phyloP scores from a whole-genome alignment of 2,329 filamentous ascomycete genomes.

The Sphaerulina vaccinii region DNA sequence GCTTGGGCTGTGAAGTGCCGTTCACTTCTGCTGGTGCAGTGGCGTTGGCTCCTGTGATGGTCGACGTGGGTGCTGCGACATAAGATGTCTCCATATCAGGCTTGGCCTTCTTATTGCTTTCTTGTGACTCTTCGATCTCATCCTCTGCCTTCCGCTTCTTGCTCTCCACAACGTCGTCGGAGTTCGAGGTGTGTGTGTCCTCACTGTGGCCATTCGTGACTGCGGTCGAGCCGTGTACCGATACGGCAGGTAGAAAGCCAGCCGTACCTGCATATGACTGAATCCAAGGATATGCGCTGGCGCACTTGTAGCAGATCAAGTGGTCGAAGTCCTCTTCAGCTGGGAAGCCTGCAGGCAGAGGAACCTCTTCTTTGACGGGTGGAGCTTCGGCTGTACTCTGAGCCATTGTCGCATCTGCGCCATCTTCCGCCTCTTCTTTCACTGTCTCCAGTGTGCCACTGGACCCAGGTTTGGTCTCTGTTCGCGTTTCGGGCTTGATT shows the following conservation, averaged over 20 bases:
- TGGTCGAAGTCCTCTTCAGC: conserved; percentile 84
- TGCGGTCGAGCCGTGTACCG: conserved; percentile 33
- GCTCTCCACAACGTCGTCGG: not conserved
- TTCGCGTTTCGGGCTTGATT: conserved; percentile 51
- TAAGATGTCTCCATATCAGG: conserved; percentile 17
- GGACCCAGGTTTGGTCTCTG: conserved; percentile 25
- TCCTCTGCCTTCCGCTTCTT: conserved; percentile 51
- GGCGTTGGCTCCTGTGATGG: not conserved
- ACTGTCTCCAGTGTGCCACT: conserved; percentile 29
- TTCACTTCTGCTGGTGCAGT: not conserved
- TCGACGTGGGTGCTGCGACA: not conserved
- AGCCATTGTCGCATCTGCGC: conserved; percentile 18
- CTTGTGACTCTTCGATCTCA: conserved; percentile 31
- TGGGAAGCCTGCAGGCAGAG: conserved; percentile 82
- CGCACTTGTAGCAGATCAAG: conserved; percentile 91
- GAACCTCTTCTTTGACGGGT: conserved; percentile 52
- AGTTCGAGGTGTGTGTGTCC: not conserved
- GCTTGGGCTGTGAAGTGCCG: conserved; percentile 21
- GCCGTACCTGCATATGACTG: conserved; percentile 77
- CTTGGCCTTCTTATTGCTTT: conserved; percentile 32
- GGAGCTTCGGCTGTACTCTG: conserved; percentile 53
- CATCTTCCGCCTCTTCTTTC: conserved; percentile 38
- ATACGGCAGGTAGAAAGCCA: conserved; percentile 77
- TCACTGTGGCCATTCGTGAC: not conserved
- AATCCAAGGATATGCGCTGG: conserved; percentile 86